Conservation (phyloP, 495 filamentous ascomycete genomes). For the Penicillium pulvis region DNA sequence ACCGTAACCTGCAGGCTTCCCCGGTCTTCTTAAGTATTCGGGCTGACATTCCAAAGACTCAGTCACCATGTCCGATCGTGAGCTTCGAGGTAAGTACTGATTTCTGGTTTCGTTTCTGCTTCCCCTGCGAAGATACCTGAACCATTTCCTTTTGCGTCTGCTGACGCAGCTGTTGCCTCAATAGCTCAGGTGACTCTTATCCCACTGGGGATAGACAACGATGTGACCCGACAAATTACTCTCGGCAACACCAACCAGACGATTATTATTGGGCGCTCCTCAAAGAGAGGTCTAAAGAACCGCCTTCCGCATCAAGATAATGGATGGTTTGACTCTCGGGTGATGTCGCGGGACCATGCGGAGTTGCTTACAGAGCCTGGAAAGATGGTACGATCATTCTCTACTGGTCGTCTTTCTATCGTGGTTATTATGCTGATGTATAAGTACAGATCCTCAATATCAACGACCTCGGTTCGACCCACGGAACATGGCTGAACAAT, state of each 20-base stretch:
- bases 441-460: conserved; percentile 41
- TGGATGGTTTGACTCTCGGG: conserved; percentile 75
- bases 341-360: conserved; percentile 82
- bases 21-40: neutral
- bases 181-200: conserved; percentile 34
- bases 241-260: conserved; percentile 26
- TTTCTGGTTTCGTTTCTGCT: neutral
- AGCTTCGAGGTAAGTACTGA: neutral
- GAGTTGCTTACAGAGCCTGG: conserved; percentile 50
- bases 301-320: conserved; percentile 57
- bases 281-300: conserved; percentile 57
- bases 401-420: neutral
- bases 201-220: conserved; percentile 21
- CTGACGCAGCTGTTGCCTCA: conserved; percentile 15
- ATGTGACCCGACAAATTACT: conserved; percentile 34
- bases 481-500: conserved; percentile 58
- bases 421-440: conserved; percentile 17
- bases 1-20: neutral
- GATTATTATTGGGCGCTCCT: conserved; percentile 59
- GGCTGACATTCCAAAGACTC: neutral
- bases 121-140: neutral
- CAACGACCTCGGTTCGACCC: conserved; percentile 56
- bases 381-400: conserved; percentile 38
- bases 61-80: neutral
- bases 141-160: neutral